Conservation (phyloP, 179 eudicot genomes). For the Heliamphora pulchella region DNA sequence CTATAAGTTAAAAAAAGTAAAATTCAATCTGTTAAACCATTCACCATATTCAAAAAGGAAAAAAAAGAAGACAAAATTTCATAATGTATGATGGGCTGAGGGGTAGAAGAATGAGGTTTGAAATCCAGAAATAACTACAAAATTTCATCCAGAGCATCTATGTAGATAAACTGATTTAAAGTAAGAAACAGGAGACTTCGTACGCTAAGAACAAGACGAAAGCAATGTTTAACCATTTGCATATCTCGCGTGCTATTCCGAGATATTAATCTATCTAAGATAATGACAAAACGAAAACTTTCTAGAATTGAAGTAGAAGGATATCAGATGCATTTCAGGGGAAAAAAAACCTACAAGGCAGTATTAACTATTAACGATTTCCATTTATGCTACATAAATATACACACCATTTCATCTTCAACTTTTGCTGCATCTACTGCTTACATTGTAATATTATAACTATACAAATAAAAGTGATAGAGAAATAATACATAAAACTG, state of each 20-base stretch:
- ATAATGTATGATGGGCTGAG: neutral
- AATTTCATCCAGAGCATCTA: neutral
- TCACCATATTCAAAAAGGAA: neutral
- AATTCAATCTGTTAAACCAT: neutral
- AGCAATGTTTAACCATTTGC: neutral
- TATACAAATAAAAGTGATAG: neutral
- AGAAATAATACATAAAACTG: neutral
- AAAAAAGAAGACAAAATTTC: neutral
- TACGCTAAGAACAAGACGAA: neutral
- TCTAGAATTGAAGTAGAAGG: neutral
- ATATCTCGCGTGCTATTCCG: neutral
- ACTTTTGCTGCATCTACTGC: too few species aligned
- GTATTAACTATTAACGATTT: neutral
- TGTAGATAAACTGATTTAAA: neutral
- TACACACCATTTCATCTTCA: neutral
- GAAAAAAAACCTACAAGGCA: neutral
- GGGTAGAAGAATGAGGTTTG: neutral
- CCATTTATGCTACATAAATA: neutral
- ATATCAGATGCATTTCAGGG: conserved; percentile 8
- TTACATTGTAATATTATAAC: too few species aligned
- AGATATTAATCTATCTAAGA: neutral
- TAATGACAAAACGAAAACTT: neutral
- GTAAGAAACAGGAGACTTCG: neutral
- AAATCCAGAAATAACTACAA: neutral
- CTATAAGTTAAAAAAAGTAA: neutral